These are phyloP conservation scores for Magnusiomyces fungicola DNA, from an alignment of 1,139 yeast species.

Conservation along the genomic window DNA sequence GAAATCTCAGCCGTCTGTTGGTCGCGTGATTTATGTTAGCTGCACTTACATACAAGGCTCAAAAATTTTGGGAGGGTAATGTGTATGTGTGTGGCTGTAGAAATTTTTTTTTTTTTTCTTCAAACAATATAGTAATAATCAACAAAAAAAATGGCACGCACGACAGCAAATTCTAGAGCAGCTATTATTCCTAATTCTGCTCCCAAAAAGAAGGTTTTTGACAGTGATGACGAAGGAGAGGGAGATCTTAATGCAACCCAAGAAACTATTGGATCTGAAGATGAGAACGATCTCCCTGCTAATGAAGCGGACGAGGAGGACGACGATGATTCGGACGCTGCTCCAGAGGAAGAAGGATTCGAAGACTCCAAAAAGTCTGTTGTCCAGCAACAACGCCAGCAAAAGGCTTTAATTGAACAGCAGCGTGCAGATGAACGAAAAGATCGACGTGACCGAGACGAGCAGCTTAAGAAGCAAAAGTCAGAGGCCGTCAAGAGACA, in stretches of 20 bases:
- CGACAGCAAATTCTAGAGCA: background rate
- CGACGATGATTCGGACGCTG: slow-evolving; percentile 2
- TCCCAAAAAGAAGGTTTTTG: slow-evolving; percentile 4
- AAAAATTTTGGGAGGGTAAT: too few relatives aligned
- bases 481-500: background rate
- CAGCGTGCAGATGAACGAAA: background rate
- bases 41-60: too few relatives aligned
- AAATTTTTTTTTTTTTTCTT: too few relatives aligned
- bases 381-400: background rate
- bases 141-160: background rate
- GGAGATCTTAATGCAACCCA: background rate
- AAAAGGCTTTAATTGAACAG: background rate
- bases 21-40: too few relatives aligned
- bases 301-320: background rate
- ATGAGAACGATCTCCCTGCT: background rate
- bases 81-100: too few relatives aligned
- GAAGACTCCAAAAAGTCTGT: background rate
- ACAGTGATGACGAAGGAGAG: background rate
- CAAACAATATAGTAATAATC: too few relatives aligned
- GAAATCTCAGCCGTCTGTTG: too few relatives aligned
- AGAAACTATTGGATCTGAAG: background rate
- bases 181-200: background rate
- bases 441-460: slow-evolving; percentile 2
- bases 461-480: background rate
- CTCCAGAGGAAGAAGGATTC: slow-evolving; percentile 8